phyloP scores from a whole-genome alignment of 192 early-diverging fungal genomes.

The Podila epicladia region DNA sequence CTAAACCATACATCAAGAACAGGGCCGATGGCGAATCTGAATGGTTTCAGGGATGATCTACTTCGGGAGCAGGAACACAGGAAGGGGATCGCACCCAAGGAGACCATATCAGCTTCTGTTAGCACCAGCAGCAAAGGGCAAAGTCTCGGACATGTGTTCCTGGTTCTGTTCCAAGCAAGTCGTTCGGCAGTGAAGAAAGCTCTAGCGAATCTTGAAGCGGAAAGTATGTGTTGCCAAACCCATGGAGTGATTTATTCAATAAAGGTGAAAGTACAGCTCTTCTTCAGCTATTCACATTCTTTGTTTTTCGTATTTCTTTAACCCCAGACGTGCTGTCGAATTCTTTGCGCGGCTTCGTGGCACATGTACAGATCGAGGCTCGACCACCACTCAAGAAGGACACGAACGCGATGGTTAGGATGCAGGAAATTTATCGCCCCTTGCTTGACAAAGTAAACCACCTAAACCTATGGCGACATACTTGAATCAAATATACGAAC shows the following conservation, averaged over 20 bases:
- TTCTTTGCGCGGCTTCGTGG: conserved; percentile 5
- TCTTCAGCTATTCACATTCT: background rate
- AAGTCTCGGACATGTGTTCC: conserved; percentile 17
- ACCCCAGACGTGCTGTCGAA: conserved; percentile 8
- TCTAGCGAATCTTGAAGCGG: conserved; percentile 3
- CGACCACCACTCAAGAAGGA: background rate
- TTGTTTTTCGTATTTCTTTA: background rate
- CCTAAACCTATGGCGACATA: no score
- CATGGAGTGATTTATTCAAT: background rate
- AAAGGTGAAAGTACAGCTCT: no score
- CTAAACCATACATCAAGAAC: background rate
- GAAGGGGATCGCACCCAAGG: background rate
- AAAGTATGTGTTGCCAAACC: conserved; percentile 9
- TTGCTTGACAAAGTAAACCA: conserved; percentile 23
- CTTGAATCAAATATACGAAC: no score
- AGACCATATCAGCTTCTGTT: no score
- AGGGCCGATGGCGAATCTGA: conserved; percentile 4
- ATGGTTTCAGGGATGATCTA: conserved; percentile 15
- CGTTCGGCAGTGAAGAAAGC: conserved; percentile 19
- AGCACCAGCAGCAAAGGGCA: background rate
- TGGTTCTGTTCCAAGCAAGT: conserved; percentile 37
- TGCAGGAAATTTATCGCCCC: conserved; percentile 16
- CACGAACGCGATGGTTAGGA: background rate
- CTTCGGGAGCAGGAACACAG: conserved; percentile 7
- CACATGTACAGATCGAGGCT: conserved; percentile 5